Evolutionary conservation across 2,329 filamentous ascomycete species (phyloP).

Genomic region (Hymenoscyphus fraxineus): DNA sequence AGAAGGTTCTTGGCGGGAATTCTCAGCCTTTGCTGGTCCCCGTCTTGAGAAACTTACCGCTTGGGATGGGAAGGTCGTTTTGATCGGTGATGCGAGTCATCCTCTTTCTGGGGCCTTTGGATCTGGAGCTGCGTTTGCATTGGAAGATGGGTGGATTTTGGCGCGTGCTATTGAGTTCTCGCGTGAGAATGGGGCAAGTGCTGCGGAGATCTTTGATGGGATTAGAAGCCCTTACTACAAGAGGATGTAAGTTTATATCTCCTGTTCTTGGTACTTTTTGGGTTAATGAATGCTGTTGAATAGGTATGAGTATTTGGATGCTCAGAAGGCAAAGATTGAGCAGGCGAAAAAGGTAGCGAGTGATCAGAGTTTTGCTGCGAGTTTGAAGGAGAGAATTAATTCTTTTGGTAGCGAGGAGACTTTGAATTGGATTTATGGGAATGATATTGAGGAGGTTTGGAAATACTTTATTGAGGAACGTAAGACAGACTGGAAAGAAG

Average conservation of each 20-base stretch:
- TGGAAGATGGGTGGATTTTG: slow-evolving; percentile 45
- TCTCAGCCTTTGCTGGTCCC: slow-evolving; percentile 46
- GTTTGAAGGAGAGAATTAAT: slow-evolving; percentile 33
- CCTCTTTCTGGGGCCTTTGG: slow-evolving; percentile 47
- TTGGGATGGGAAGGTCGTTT: slow-evolving; percentile 42
- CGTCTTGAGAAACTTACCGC: slow-evolving; percentile 39
- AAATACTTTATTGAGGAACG: slow-evolving; percentile 13
- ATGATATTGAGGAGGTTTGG: slow-evolving; percentile 40
- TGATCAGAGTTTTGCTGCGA: slow-evolving; percentile 31
- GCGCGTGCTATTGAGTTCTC: slow-evolving; percentile 36
- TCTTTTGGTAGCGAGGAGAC: slow-evolving; percentile 34
- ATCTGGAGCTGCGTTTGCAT: slow-evolving; percentile 43
- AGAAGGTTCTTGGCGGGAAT: slow-evolving; percentile 43
- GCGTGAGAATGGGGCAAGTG: slow-evolving; percentile 14
- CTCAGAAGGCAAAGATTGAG: slow-evolving; percentile 20
- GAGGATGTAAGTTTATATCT: slow-evolving; percentile 35
- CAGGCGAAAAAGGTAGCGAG: slow-evolving; percentile 22
- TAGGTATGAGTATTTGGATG: slow-evolving; percentile 36
- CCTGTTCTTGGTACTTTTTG: neutral
- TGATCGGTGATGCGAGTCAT: slow-evolving; percentile 54
- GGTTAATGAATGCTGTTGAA: neutral
- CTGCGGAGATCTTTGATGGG: slow-evolving; percentile 38
- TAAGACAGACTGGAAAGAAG: neutral
- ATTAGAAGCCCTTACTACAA: slow-evolving; percentile 41
- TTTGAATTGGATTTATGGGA: slow-evolving; percentile 41